Evolutionary conservation across 129 eudicot species (phyloP), one percentile per base, ranked within the genome.

Genomic region (Ambrosia artemisiifolia): DNA sequence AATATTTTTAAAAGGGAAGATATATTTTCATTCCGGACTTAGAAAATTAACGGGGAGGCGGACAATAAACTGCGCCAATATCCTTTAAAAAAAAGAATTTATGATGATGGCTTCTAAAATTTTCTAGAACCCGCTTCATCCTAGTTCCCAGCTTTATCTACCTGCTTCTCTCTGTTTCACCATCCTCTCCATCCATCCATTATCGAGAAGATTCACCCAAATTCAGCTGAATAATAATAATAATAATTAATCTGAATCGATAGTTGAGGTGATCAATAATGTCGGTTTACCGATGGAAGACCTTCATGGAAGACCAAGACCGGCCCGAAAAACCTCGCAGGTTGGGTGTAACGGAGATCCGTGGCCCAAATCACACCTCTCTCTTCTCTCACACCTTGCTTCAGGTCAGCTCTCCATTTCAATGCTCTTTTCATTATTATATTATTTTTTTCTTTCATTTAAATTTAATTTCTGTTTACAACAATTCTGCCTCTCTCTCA

Each of bases 271-370:
- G 7, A 50, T 65, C 79, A 36, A 32, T 53, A 17, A 88, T 86
- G 96, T 85, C 88, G 74, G 78, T 73, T 51, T 94, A 80, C 55
- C 20, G 83, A 54, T 94, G 98, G 98, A 94, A 86, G 83, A 90
- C 88, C 81, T 90, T 94, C 81, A 49, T 67, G 34, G 96, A 80
- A 63, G 86, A 93, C 24, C 90, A 85, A 66, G 98, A 94, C 75
- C 92, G 98, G 8, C 97, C 97, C 2, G 96, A 94, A 69, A 90
- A 90, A 81, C 98, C 98, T 3, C 83, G 98, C 16, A 84, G 82
- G 11, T 88, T 66, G 70, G 98, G 98, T 38, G 89, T 90, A 65
- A 94, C 98, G 53, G 98, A 90, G 81, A 81, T 94, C 63, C 85
- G 97, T 65, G 97, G 89, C 20, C 98, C 98, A 19, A 70, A 78